Base-by-base conservation (phyloP, 371 early-diverging fungal species). In the Lichtheimia ramosa region DNA sequence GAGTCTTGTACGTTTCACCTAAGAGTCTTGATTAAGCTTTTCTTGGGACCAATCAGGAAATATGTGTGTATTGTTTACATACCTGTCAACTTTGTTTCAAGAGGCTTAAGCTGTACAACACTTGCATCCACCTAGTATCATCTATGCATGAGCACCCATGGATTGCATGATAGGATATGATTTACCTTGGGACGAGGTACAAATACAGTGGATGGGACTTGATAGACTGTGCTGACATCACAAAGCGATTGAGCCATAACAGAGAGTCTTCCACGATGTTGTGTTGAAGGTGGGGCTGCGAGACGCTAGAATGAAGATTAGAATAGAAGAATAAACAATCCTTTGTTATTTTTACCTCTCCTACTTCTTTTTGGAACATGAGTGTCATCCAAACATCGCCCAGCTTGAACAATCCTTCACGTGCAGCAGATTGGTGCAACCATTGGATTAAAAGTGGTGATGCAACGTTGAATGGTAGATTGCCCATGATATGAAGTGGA, bases 281-380 rank as follows among this genome's bases (percentile, higher is more conserved):
- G 65, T 23, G 82, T 81, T 3, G 73, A 75, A 6, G 81, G 71
- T 2, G 62, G 61, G 1, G 92, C 92, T 1, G 65, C 70, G 21
- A 93, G 84, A n/a, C 91, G 77, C 82, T 88, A 64, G 14, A 24
- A 4, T 16, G 25, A 59, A 24, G 34, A 34, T 18, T 5, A 51
- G 46, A 3, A 52, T 34, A 24, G 21, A 56, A 43, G 59, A 40
- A 16, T 58, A 20, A 27, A 41, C 46, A 27, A 46, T 0, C 12
- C 18, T 2, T 41, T 23, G 41, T 55, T 43, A 16, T 43, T 18
- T 25, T 65, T 78, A 86, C 85, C 64, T 87, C 75, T 13, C 85
- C 93, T 7, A 93, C 93, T 66, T 93, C 93, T 58, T 85, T 87
- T 66, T 93, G 93, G 73, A 93, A 93, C 92, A 92, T 93, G 24